A percentile compares a stretch with the other conserved stretches of the same genome.
phyloP scores from a whole-genome alignment of 2,329 filamentous ascomycete genomes.

The Ilyonectria mors-panacis region DNA sequence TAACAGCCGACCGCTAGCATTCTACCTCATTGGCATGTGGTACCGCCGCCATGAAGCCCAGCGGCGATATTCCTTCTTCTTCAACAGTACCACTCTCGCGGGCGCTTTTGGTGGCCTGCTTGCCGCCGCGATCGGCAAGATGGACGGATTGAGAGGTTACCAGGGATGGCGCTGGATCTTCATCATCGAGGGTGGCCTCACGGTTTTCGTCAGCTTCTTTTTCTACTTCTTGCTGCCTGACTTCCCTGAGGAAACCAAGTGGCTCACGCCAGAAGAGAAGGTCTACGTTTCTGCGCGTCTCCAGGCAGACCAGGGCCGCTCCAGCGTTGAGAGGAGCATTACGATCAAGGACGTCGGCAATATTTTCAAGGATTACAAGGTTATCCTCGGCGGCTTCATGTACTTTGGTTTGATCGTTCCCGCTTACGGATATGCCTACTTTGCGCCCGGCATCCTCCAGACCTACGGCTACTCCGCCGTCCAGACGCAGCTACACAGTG shows the following conservation, averaged over 20 bases:
- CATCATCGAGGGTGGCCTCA: constrained; percentile 80
- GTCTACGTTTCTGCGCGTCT: constrained; percentile 77
- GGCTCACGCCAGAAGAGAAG: constrained; percentile 80
- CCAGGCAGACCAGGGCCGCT: constrained; percentile 77
- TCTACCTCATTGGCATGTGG: constrained; percentile 89
- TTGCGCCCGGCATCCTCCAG: constrained; percentile 79
- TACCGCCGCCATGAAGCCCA: constrained; percentile 91
- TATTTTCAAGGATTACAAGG: constrained; percentile 81
- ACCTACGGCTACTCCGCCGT: constrained; percentile 75
- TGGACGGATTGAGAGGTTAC: constrained; percentile 80
- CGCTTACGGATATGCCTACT: constrained; percentile 84
- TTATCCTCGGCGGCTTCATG: constrained; percentile 83
- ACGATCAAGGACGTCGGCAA: constrained; percentile 70
- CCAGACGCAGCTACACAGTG: constrained; percentile 70
- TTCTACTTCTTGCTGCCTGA: constrained; percentile 81
- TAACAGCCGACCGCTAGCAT: constrained; percentile 54
- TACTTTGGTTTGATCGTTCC: constrained; percentile 86
- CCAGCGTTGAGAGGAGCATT: constrained; percentile 74
- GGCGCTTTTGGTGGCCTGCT: constrained; percentile 90
- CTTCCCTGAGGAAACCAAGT: constrained; percentile 82
- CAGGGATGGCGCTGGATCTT: constrained; percentile 87
- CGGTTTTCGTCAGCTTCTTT: constrained; percentile 71
- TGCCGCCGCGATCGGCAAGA: constrained; percentile 90
- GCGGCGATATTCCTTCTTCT: constrained; percentile 94
- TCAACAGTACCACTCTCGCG: constrained; percentile 83